Evolutionary conservation across 345 rosid species (phyloP), one percentile per base, ranked within the genome.

Genomic region (Linum tenue): DNA sequence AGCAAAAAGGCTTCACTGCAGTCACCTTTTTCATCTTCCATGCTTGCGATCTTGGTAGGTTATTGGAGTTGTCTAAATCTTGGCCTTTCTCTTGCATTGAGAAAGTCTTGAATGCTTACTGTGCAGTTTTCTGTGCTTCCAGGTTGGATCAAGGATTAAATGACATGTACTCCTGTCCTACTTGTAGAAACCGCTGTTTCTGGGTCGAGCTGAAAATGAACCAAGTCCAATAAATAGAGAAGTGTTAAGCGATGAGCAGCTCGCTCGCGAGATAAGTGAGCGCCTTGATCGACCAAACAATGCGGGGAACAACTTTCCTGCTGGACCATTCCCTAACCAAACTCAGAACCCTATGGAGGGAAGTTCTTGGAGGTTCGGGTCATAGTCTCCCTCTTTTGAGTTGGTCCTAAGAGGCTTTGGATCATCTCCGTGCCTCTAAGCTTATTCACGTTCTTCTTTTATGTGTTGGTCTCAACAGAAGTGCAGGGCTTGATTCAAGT

Each of bases 101-200:
- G 40, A 4, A 17, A 37, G 64, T 2, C 9, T 48, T 48, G 53
- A 48, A 1, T 48, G 11, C 53, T 48, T 48, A 48, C 53, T 48
- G 31, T 22, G 53, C 14, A 48, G 15, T 48, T 15, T 6, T 2
- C 11, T 1, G 14, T 9, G 14, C 66, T 85, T 78, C 73, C 84
- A 94, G 99, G 99, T 75, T 94, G 86, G 99, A 94, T 82, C 99
- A 94, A 82, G 95, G 99, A 76, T 84, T 87, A 65, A 94, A 80
- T 73, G 99, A 90, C 48, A 85, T 72, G 70, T 90, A 90, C 69
- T 90, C 97, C 14, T 94, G 99, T 63, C 99, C 99, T 63, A 90
- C 96, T 43, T 94, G 99, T 82, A 85, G 99, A 65, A 94, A 84
- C 99, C 99, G 22, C 95, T 94, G 76, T 84, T 94, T 79, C 81